phyloP scores from a whole-genome alignment of 495 filamentous ascomycete genomes.

The Talaromyces wortmannii region DNA sequence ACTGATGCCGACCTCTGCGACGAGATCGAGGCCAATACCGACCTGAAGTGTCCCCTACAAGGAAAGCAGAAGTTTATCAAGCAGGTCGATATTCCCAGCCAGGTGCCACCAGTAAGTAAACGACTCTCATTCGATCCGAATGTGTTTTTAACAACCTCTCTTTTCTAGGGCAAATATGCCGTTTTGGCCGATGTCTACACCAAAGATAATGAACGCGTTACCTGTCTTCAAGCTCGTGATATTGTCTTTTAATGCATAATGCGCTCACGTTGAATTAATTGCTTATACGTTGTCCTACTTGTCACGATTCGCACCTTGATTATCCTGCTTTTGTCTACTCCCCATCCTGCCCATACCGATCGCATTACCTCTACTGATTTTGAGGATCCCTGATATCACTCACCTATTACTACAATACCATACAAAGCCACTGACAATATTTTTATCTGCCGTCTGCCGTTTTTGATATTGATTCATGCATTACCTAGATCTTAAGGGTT shows the following conservation, averaged over 20 bases:
- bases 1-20: constrained; percentile 79
- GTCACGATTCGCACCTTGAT: background rate
- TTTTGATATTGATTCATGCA: background rate
- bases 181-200: constrained; percentile 81
- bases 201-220: constrained; percentile 60
- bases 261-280: background rate
- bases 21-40: constrained; percentile 68
- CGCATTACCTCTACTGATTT: background rate
- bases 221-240: constrained; percentile 65
- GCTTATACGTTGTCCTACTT: background rate
- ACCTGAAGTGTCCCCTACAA: constrained; percentile 81
- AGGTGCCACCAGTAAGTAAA: constrained; percentile 77
- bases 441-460: no score
- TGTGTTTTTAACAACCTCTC: background rate
- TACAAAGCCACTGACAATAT: no score
- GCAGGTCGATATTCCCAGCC: constrained; percentile 73
- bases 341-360: background rate
- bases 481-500: background rate
- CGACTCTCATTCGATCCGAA: constrained; percentile 5
- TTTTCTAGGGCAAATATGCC: constrained; percentile 72
- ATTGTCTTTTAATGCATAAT: constrained; percentile 25
- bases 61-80: constrained; percentile 69
- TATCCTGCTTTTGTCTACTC: background rate
- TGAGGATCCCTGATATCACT: background rate
- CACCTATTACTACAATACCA: no score